phyloP scores from a whole-genome alignment of 2,329 filamentous ascomycete genomes.

The Hymenoscyphus infarciens region DNA sequence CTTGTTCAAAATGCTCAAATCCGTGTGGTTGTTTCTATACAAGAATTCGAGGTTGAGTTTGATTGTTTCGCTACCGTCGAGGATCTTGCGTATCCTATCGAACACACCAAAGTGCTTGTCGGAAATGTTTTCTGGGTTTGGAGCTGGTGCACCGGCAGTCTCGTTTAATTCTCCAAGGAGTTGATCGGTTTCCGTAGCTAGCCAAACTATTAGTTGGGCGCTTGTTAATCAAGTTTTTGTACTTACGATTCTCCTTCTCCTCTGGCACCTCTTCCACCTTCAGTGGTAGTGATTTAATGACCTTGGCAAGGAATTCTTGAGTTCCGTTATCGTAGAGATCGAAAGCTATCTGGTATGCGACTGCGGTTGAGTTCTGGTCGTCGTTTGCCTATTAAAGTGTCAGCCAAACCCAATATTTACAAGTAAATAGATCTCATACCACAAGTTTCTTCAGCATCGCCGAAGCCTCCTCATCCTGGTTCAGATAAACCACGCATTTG shows the following conservation, averaged over 20 bases:
- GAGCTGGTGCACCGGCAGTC: slow-evolving; percentile 32
- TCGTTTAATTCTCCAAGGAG: slow-evolving; percentile 52
- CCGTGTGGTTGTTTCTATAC: slow-evolving; percentile 91
- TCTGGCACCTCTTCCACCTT: slow-evolving; percentile 40
- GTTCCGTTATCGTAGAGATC: slow-evolving; percentile 98
- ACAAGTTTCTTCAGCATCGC: slow-evolving; percentile 80
- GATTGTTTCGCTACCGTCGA: slow-evolving; percentile 90
- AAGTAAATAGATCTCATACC: slow-evolving; percentile 27
- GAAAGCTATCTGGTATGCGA: slow-evolving; percentile 96
- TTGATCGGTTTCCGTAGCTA: slow-evolving; percentile 46
- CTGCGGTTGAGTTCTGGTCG: slow-evolving; percentile 73
- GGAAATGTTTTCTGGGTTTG: slow-evolving; percentile 36
- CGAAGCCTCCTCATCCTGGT: slow-evolving; percentile 87
- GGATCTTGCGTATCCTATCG: slow-evolving; percentile 61
- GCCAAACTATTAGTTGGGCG: background rate
- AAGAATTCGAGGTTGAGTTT: slow-evolving; percentile 94
- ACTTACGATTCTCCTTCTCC: slow-evolving; percentile 43
- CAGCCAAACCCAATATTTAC: background rate
- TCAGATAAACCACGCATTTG: slow-evolving; percentile 93
- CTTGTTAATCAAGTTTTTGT: background rate
- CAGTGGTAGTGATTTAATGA: slow-evolving; percentile 74
- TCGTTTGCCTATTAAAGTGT: slow-evolving; percentile 50
- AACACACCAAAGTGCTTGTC: slow-evolving; percentile 55
- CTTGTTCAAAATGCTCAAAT: slow-evolving; percentile 90
- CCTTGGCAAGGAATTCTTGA: slow-evolving; percentile 90